Base-by-base conservation (phyloP, 352 stramenopile genomes). In the Discostella stelligera region DNA sequence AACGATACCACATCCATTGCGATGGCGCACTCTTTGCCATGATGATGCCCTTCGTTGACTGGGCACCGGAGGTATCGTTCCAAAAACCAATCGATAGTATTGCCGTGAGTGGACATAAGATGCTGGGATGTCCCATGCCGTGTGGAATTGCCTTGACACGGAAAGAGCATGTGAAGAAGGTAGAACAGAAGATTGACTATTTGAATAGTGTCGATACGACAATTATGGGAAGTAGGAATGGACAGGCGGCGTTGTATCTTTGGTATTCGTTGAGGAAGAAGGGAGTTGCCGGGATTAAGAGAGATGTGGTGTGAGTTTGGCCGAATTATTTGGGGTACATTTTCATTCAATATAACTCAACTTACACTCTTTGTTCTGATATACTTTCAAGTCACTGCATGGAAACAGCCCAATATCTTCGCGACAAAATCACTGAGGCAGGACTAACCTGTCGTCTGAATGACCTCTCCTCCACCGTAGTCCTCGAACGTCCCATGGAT, bases 211-310 rank as follows among this genome's bases (percentile, higher is more conserved):
- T 91, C 16, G 89, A 94, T 77, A 93, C 89, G 7, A 94, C 89
- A 4, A 94, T 94, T 60, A 92, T 92, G 84, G 89, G 89, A 53
- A 86, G 71, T 49, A 79, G 89, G 39, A 94, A 94, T 76, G 89
- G 87, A 13, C 88, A 93, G 66, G 82, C 86, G n/a, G 87, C 89
- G 30, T 74, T 94, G 8, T 91, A 93, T 65, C 77, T 94, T 49
- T 94, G 89, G 89, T 94, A 94, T 76, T 87, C 75, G 72, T 72
- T 94, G 21, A 79, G 88, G 44, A 93, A 91, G 66, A 91, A 93
- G 71, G 86, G 86, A 25, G 56, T 91, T 56, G 74, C 65, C 37
- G 89, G 89, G 63, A 91, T 94, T 58, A 86, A 91, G 75, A 64
- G 74, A 54, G 87, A 92, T 79, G 89, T 94, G 30, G 68, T 83